Conservation (phyloP, 768 basidiomycete species). For the Serendipita sp. region DNA sequence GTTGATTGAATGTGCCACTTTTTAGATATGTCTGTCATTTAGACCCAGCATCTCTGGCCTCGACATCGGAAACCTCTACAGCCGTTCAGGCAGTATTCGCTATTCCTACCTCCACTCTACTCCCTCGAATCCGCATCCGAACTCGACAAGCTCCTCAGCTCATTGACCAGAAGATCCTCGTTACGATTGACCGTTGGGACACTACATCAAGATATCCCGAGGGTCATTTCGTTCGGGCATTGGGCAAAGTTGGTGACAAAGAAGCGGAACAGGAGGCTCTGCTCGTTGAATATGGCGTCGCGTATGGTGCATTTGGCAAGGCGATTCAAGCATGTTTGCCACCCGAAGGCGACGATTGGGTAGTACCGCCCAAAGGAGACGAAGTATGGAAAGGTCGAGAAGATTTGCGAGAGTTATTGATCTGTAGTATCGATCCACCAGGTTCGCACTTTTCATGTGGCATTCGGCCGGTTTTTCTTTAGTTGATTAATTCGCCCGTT, state of each 20-base stretch:
- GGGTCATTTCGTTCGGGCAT: slow-evolving; percentile 86
- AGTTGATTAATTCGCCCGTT: too few relatives aligned
- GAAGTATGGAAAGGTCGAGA: slow-evolving; percentile 68
- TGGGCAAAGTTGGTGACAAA: slow-evolving; percentile 85
- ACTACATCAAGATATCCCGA: slow-evolving; percentile 80
- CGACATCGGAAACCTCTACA: slow-evolving; percentile 59
- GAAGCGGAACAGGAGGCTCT: slow-evolving; percentile 93
- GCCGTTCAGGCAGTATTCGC: slow-evolving; percentile 88
- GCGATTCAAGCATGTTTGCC: slow-evolving; percentile 88
- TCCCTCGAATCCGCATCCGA: slow-evolving; percentile 86
- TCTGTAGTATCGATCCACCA: slow-evolving; percentile 97
- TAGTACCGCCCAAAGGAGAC: slow-evolving; percentile 61
- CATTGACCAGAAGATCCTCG: slow-evolving; percentile 86
- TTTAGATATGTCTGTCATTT: slow-evolving; percentile 85
- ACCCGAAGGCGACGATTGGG: slow-evolving; percentile 77
- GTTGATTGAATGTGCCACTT: too few relatives aligned
- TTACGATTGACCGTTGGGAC: slow-evolving; percentile 90
- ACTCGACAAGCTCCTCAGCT: slow-evolving; percentile 87
- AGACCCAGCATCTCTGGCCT: slow-evolving; percentile 74
- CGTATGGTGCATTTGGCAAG: slow-evolving; percentile 92
- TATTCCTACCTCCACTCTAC: slow-evolving; percentile 75
- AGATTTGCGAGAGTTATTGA: slow-evolving; percentile 68
- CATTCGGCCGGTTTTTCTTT: slow-evolving; percentile 7
- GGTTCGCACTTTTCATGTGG: slow-evolving; percentile 28
- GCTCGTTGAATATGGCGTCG: slow-evolving; percentile 86